Conservation (phyloP, 148 eudicot genomes). For the Chenopodium berlandieri region DNA sequence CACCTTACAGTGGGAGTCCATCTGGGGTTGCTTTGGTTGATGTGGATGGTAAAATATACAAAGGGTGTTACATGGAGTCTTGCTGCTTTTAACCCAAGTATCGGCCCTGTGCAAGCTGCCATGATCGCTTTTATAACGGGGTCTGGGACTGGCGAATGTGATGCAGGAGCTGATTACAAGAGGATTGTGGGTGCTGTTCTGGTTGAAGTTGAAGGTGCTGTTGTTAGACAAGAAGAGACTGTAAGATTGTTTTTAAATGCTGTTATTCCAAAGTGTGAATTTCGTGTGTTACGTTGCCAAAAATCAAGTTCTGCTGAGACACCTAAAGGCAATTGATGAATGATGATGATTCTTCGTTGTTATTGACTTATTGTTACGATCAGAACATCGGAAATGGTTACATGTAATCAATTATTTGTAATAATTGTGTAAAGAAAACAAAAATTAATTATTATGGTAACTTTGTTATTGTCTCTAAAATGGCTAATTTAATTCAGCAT, state of each 20-base stretch:
- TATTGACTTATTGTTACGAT: neutral
- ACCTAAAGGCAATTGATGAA: no score
- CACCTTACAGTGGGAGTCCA: conserved; percentile 64
- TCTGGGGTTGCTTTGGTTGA: conserved; percentile 72
- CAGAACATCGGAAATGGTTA: neutral
- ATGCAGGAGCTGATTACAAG: conserved; percentile 47
- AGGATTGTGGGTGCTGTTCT: conserved; percentile 56
- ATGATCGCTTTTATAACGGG: conserved; percentile 58
- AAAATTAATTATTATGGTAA: no score
- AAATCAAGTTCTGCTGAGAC: neutral
- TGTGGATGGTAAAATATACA: conserved; percentile 48
- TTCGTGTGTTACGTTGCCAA: conserved; percentile 55
- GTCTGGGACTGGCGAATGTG: conserved; percentile 33
- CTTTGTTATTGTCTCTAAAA: no score
- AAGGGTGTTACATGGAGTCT: conserved; percentile 80
- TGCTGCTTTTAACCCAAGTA: conserved; percentile 89
- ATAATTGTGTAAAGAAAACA: neutral
- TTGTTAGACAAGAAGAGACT: conserved; percentile 71
- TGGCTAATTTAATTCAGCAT: neutral
- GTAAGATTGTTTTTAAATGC: conserved; percentile 53
- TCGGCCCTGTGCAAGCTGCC: conserved; percentile 87
- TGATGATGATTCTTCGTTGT: no score
- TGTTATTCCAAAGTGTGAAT: conserved; percentile 57
- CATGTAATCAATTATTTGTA: neutral
- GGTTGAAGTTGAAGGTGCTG: conserved; percentile 68